Evolutionary conservation across 371 early-diverging fungal genomes (phyloP).

Genomic region (Mortierella sp.): DNA sequence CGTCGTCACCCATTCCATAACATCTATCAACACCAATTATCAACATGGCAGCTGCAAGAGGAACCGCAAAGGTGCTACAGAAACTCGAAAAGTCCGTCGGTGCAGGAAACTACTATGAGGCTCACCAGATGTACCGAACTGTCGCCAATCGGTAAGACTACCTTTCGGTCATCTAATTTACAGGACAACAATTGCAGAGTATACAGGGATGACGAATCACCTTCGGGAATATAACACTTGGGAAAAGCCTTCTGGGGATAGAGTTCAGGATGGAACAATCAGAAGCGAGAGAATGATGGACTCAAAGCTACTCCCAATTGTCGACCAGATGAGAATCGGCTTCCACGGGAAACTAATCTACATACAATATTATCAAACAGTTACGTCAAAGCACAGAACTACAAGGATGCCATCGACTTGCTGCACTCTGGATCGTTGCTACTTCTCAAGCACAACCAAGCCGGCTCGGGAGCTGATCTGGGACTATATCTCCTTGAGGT

Average conservation of each 20-base stretch:
- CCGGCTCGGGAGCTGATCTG: constrained; percentile 89
- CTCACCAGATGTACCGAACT: constrained; percentile 94
- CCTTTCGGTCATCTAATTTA: neutral
- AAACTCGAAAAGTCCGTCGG: constrained; percentile 78
- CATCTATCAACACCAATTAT: constrained; percentile 1
- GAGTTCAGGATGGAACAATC: neutral
- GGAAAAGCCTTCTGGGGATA: neutral
- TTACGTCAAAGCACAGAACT: constrained; percentile 87
- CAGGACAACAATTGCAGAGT: no score
- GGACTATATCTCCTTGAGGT: constrained; percentile 84
- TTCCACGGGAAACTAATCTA: neutral
- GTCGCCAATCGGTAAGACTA: constrained; percentile 81
- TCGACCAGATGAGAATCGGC: neutral
- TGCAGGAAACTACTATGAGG: constrained; percentile 91
- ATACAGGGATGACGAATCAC: neutral
- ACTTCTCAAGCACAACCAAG: constrained; percentile 84
- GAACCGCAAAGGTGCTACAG: constrained; percentile 76
- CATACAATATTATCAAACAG: constrained; percentile 53
- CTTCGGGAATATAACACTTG: no score
- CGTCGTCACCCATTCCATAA: constrained; percentile 16
- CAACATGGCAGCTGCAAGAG: constrained; percentile 64
- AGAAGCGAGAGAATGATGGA: neutral
- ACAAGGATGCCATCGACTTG: constrained; percentile 81
- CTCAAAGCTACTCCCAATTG: neutral
- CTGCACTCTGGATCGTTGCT: constrained; percentile 82